Conservation (phyloP, 805 yeast genomes). For the Yamadazyma paraphyllophila region DNA sequence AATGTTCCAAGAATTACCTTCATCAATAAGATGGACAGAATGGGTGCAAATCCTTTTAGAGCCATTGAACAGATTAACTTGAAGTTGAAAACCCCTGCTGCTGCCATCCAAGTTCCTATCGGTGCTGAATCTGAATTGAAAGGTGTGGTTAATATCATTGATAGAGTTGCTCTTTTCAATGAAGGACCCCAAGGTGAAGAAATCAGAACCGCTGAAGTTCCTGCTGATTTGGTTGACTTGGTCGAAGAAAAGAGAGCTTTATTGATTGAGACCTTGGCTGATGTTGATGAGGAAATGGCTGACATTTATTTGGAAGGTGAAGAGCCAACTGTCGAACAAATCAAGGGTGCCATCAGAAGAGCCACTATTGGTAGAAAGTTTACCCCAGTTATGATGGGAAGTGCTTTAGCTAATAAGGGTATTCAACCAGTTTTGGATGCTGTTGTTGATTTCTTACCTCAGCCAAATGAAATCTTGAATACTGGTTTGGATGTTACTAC, state of each 20-base stretch:
- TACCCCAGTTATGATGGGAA: constrained; percentile 99
- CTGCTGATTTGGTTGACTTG: constrained; percentile 73
- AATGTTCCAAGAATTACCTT: constrained; percentile 96
- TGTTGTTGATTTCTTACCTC: constrained; percentile 91
- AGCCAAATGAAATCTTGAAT: constrained; percentile 90
- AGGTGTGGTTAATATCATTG: constrained; percentile 91
- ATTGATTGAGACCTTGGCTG: constrained; percentile 92
- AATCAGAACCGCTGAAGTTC: constrained; percentile 62
- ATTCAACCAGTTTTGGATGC: constrained; percentile 95
- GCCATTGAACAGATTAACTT: constrained; percentile 88
- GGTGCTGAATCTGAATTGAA: constrained; percentile 83
- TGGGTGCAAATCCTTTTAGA: constrained; percentile 97
- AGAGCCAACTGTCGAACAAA: constrained; percentile 81
- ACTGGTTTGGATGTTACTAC: constrained; percentile 76
- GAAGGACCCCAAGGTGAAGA: constrained; percentile 89
- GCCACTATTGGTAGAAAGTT: constrained; percentile 93
- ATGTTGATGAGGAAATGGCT: constrained; percentile 96
- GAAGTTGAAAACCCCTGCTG: constrained; percentile 90
- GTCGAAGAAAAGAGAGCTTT: constrained; percentile 87
- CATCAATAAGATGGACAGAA: constrained; percentile 97
- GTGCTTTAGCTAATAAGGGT: constrained; percentile 96
- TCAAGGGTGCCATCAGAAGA: constrained; percentile 86
- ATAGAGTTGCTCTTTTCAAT: constrained; percentile 81
- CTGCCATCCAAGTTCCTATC: constrained; percentile 97
- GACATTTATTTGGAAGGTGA: constrained; percentile 87